phyloP scores from a whole-genome alignment of 148 eudicot genomes.

The Nepenthes mirabilis region DNA sequence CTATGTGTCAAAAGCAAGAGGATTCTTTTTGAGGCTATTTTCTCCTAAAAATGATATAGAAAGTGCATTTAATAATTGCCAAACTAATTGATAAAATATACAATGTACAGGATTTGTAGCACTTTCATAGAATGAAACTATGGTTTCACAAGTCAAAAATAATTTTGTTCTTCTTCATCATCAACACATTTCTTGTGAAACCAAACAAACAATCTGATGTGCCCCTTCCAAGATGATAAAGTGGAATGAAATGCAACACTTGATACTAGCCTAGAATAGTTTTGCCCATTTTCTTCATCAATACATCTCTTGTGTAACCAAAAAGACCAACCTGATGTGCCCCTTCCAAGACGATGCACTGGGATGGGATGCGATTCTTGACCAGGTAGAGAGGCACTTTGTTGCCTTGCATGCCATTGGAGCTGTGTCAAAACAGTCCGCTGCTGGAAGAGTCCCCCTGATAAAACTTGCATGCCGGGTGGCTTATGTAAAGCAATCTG shows the following conservation, averaged over 20 bases:
- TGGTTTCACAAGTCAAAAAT: not conserved
- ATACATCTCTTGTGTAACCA: not conserved
- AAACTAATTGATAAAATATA: no score
- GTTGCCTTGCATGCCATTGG: conserved; percentile 41
- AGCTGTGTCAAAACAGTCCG: conserved; percentile 88
- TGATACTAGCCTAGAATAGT: conserved; percentile 5
- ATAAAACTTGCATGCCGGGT: conserved; percentile 80
- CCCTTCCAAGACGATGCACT: conserved; percentile 95
- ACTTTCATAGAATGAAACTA: no score
- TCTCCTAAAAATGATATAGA: no score
- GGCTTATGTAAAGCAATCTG: conserved; percentile 86
- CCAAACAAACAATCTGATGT: conserved; percentile 57
- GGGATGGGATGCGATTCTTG: conserved; percentile 61
- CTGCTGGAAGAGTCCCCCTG: conserved; percentile 96
- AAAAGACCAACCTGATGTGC: conserved; percentile 70
- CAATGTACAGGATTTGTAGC: no score
- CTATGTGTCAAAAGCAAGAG: no score
- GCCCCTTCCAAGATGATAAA: conserved; percentile 95
- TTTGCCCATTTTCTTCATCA: not conserved
- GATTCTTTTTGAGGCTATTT: no score
- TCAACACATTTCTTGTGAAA: not conserved
- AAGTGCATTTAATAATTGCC: no score
- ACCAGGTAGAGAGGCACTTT: conserved; percentile 16
- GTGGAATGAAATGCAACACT: conserved; percentile 61
- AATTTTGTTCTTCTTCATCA: not conserved